Base-by-base conservation (phyloP, 2,329 filamentous ascomycete species). In the Parastagonospora nodorum region DNA sequence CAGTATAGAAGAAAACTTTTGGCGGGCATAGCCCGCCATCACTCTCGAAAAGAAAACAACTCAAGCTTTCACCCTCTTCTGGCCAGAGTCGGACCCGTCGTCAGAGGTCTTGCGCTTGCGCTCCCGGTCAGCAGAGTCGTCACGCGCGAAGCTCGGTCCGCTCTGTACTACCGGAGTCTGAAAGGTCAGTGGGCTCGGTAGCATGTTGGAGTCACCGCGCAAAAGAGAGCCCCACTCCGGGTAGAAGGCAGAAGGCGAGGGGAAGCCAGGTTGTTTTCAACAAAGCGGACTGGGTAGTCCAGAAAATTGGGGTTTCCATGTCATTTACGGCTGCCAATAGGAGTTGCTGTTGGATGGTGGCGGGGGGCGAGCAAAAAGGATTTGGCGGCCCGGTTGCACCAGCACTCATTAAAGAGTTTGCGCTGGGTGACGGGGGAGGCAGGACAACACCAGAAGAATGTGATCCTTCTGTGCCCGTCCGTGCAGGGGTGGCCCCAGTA, bases 371-470 rank as follows among this genome's bases (percentile, higher is more conserved):
- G 94, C 94, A 72, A 97, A 97, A 99, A 0, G 94, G 94, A 71
- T 99, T 99, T 2, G 92, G 92, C 11, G 94, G 94, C 0, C 94
- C 94, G 32, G 88, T 88, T 8, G 94, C 93, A 35, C 94, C 94
- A 0, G 94, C 94, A 41, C 92, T 96, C 48, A 97, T 80, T 6
- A 97, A 80, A 2, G 91, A 86, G 16, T 89, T 89, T 2, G 91
- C 89, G 28, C 91, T 96, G 0, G 94, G 93, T 1, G 94, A 97
- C 0, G 94, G 94, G 7, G 93, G 93, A 14, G 94, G 94, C 5
- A 99, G 81, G 2, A 97, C 90, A 15, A 96, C 87, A 14, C 86
- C 84, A 4, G 83, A 82, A 12, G 84, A 81, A 62, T 87, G 84
- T 5, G 82, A 85, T 39, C 85, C 75, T 42, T 82, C 80, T 0